Base-by-base conservation (phyloP, 345 rosid species). In the Camelina neglecta region DNA sequence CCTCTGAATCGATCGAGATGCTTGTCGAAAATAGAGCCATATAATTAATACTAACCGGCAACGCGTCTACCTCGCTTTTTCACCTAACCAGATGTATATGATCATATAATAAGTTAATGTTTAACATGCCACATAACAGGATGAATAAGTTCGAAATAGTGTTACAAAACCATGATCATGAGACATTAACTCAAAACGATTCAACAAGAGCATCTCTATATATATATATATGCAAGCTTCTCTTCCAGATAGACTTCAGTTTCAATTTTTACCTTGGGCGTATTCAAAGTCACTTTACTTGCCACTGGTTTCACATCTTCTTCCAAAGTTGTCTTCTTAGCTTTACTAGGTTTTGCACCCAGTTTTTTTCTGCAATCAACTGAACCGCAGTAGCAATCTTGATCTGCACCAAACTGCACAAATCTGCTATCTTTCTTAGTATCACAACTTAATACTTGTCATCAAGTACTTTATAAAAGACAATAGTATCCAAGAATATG, bases 361-460 rank as follows among this genome's bases (percentile, higher is more conserved):
- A 96, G 86, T 80, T 89, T 88, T 67, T 76, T 80, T 80, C 98
- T 86, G 80, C 98, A 96, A 74, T 80, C 72, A 5, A 20, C 75
- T 13, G 90, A 89, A 72, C 99, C 98, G 70, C 98, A 96, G 75
- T 89, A 90, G 77, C 98, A 96, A 56, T 84, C 95, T 84, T 96
- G 95, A 84, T 93, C 98, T 81, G 92, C 96, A 83, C 99, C 99
- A 88, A 87, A 96, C 84, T 91, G 97, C 65, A 89, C 98, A 89
- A 93, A 96, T 86, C 98, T 96, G 95, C 91, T 74, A 84, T 76
- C 78, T 75, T 69, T 76, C 79, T 90, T 81, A 87, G 90, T 79
- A 38, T 75, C 78, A 79, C 38, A 70, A 1, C 23, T n/a, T 5
- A 33, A 48, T 13, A 6, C 15, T 10, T 58, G 24, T 0, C 26